Percentiles rank a stretch among this genome's conserved stretches.
Conservation (phyloP, 2,329 filamentous ascomycete species). For the Apiospora phragmitis region DNA sequence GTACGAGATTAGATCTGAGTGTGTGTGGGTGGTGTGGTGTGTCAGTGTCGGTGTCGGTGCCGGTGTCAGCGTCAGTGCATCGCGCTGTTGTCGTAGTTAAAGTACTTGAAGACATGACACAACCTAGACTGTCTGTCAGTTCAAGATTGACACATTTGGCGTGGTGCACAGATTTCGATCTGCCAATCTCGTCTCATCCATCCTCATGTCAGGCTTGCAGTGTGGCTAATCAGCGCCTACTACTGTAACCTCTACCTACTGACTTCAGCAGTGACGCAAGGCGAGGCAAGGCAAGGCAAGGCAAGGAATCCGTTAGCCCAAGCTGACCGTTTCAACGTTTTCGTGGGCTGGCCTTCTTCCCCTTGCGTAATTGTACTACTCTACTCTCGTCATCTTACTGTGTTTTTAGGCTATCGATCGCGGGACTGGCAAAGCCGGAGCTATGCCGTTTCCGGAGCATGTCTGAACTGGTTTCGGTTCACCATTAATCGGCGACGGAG, state of each 20-base stretch:
- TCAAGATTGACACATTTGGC: background rate
- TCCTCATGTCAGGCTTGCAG: background rate
- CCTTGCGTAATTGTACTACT: background rate
- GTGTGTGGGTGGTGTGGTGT: background rate
- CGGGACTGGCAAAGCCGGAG: background rate
- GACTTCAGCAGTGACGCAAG: background rate
- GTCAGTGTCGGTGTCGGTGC: background rate
- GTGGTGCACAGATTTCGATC: slow-evolving; percentile 4
- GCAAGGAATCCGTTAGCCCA: background rate
- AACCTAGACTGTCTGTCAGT: background rate
- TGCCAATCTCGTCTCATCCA: background rate
- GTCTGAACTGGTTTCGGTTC: background rate
- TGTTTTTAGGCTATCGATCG: background rate
- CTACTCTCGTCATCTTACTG: background rate
- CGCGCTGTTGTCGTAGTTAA: background rate
- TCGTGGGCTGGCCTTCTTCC: background rate
- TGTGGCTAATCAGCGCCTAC: background rate
- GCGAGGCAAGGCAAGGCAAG: background rate
- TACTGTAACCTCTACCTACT: background rate
- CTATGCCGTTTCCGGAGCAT: background rate
- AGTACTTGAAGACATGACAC: background rate
- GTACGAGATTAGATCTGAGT: background rate
- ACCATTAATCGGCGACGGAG: slow-evolving; percentile 1
- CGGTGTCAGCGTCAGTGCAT: background rate
- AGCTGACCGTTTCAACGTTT: slow-evolving; percentile 2